Evolutionary conservation across 1,139 yeast species (phyloP).

Genomic region (Magnusiomyces ingens): DNA sequence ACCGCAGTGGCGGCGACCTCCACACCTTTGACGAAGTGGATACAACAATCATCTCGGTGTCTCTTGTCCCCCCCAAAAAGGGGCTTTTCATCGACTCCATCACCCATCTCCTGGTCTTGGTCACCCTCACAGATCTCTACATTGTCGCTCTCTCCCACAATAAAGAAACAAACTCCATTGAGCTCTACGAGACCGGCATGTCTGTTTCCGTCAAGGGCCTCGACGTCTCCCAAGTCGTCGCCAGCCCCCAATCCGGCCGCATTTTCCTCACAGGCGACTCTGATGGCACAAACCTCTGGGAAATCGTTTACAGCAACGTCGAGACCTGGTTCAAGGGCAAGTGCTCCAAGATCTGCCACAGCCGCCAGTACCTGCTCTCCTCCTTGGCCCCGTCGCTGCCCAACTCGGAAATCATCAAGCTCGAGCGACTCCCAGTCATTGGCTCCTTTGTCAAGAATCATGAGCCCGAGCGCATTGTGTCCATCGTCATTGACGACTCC

Average conservation of each 20-base stretch:
- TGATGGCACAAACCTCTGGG: slow-evolving; percentile 81
- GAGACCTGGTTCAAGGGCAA: slow-evolving; percentile 85
- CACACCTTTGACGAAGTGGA: slow-evolving; percentile 77
- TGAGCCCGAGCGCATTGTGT: slow-evolving; percentile 52
- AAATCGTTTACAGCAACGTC: slow-evolving; percentile 73
- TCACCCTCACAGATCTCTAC: slow-evolving; percentile 76
- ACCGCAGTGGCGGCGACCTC: slow-evolving; percentile 57
- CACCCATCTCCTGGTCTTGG: slow-evolving; percentile 61
- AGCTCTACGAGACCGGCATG: slow-evolving; percentile 77
- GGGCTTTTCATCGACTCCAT: slow-evolving; percentile 77
- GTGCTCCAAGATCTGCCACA: slow-evolving; percentile 68
- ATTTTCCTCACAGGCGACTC: slow-evolving; percentile 74
- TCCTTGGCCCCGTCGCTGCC: slow-evolving; percentile 17
- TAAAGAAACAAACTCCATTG: slow-evolving; percentile 41
- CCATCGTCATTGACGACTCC: slow-evolving; percentile 67
- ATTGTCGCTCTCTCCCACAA: slow-evolving; percentile 66
- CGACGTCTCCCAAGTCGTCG: slow-evolving; percentile 56
- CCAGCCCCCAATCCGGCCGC: slow-evolving; percentile 62
- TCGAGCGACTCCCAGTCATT: slow-evolving; percentile 19
- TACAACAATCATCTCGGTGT: slow-evolving; percentile 70
- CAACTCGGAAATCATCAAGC: slow-evolving; percentile 9
- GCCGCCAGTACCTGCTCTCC: slow-evolving; percentile 22
- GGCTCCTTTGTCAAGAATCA: slow-evolving; percentile 21
- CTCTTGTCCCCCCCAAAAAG: slow-evolving; percentile 69
- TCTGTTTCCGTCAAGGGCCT: slow-evolving; percentile 74